Percentiles rank a stretch among this genome's conserved stretches.
These are phyloP conservation scores for Rhodamnia argentea DNA, from an alignment of 345 rosid species.

Conservation along the genomic window DNA sequence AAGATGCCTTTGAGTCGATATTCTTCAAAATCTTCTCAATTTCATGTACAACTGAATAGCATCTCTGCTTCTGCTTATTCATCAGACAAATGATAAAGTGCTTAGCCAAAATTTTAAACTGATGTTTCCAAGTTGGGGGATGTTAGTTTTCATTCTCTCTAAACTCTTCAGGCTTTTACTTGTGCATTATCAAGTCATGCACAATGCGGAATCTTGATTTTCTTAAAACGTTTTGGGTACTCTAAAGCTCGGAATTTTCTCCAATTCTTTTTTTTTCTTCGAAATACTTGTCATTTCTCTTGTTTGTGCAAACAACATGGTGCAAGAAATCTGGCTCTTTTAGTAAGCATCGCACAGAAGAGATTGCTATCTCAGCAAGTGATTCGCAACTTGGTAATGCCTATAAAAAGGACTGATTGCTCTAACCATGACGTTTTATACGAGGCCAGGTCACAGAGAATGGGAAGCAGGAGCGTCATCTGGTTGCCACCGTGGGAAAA, in stretches of 20 bases:
- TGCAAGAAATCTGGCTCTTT: neutral
- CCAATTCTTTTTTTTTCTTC: neutral
- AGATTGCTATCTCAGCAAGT: neutral
- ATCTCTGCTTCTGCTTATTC: neutral
- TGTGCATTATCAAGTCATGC: neutral
- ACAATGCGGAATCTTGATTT: neutral
- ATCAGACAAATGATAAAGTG: neutral
- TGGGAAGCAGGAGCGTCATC: conserved; percentile 47
- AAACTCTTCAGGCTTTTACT: neutral
- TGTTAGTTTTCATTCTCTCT: neutral
- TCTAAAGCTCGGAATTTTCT: neutral
- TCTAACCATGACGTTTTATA: neutral
- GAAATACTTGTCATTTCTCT: neutral
- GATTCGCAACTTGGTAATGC: neutral
- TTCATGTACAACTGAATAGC: neutral
- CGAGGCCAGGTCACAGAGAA: conserved; percentile 30
- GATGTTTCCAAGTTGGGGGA: neutral
- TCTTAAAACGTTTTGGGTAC: neutral
- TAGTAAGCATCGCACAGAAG: neutral
- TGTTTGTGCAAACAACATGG: neutral
- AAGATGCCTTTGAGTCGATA: neutral
- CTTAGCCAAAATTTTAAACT: neutral
- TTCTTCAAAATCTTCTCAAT: neutral
- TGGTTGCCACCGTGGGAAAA: conserved; percentile 95
- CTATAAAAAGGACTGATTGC: neutral